Conservation (phyloP, 148 eudicot genomes). For the Rhododendron ferrugineum region DNA sequence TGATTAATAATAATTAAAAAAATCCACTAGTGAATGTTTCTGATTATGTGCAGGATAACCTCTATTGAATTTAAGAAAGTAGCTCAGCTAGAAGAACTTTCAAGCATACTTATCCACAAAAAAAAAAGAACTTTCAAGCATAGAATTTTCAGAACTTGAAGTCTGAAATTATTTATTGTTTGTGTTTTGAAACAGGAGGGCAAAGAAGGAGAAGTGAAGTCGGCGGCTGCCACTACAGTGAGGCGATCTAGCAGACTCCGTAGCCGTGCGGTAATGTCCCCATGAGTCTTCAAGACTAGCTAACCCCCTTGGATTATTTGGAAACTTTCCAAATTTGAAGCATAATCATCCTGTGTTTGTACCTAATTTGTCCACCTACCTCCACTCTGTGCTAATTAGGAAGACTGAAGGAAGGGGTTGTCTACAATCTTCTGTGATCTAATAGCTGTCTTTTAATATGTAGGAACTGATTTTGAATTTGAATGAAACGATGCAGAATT, state of each 20-base stretch:
- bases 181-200: slow-evolving; percentile 24
- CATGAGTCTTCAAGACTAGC: slow-evolving; percentile 21
- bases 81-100: not conserved
- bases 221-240: slow-evolving; percentile 31
- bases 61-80: not conserved
- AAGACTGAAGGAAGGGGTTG: not conserved
- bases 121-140: not conserved
- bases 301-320: not conserved
- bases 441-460: not conserved
- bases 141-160: not conserved
- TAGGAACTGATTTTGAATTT: slow-evolving; percentile 6
- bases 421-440: not conserved
- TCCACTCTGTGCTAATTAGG: not conserved
- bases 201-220: slow-evolving; percentile 21
- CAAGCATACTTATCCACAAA: no score
- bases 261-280: slow-evolving; percentile 38
- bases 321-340: slow-evolving; percentile 7
- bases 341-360: slow-evolving; percentile 17
- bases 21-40: not conserved
- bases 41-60: not conserved
- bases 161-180: not conserved
- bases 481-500: not conserved
- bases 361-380: slow-evolving; percentile 1
- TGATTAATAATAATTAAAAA: not conserved
- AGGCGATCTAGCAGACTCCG: slow-evolving; percentile 57